Evolutionary conservation across 345 rosid genomes (phyloP), one percentile per base, ranked within the genome.

Genomic region (Rhizophora apiculata): DNA sequence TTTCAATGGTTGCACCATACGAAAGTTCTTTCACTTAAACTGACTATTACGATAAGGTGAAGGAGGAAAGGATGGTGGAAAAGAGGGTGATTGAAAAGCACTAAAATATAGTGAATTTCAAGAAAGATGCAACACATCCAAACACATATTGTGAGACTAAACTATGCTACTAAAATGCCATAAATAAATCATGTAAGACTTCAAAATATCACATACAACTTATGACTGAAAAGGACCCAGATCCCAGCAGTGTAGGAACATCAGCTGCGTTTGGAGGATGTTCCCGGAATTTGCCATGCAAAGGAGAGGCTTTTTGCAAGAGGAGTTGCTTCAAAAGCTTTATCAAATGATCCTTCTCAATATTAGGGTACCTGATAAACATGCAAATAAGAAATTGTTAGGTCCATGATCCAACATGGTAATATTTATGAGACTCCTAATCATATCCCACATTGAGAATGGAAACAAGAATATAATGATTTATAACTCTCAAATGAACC

Each of bases 301-400:
- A n/a, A 70, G 78, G 68, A 62, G 64, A 60, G 55, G 65, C 74
- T 64, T 34, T 54, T 6, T 69, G 61, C 63, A 59, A 60, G 16
- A 75, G 67, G 61, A 75, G 62, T 70, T 75, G 79, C 69, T 75
- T 75, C 74, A 75, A 46, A 75, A 75, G 79, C 52, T 75, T 75
- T 70, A 75, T 62, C 79, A 75, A 66, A 75, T 75, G 79, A 65
- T 75, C 79, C 57, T 70, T 75, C 60, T 69, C 74, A 52, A 75
- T 69, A 60, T 75, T 70, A 51, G 74, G 70, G 60, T 75, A 70
- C 79, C 79, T 75, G 49, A 52, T 62, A 61, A 75, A 72, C 64
- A 67, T 49, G 76, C 64, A 72, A 72, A 71, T 65, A 60, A 69
- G 51, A 69, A 80, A 63, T 27, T 60, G 72, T 60, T 24, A 56